Evolutionary conservation across 2,329 filamentous ascomycete genomes (phyloP).

Genomic region (Emmonsiellopsis sp.): DNA sequence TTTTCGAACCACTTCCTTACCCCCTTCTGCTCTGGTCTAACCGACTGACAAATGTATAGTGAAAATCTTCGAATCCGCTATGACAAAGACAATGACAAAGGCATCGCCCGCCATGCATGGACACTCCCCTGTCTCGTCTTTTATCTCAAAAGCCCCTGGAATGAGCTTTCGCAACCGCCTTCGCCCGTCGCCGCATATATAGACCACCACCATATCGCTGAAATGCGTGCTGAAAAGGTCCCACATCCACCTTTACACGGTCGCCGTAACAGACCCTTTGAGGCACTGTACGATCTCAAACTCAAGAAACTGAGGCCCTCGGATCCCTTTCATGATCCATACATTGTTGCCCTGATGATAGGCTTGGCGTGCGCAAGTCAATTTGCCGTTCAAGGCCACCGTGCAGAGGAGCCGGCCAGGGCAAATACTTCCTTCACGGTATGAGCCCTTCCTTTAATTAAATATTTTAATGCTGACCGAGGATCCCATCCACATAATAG

Average conservation of each 20-base stretch:
- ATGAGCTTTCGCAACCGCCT: not conserved
- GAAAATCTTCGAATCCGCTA: no score
- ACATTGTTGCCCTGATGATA: constrained; percentile 5
- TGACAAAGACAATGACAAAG: no score
- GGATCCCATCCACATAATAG: not conserved
- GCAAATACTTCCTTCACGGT: not conserved
- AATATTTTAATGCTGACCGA: not conserved
- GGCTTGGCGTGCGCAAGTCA: not conserved
- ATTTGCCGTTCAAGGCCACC: not conserved
- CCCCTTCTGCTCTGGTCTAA: no score
- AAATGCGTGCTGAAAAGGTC: not conserved
- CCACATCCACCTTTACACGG: not conserved
- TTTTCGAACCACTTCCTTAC: no score
- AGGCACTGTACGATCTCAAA: not conserved
- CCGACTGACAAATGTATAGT: no score
- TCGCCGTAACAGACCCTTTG: not conserved
- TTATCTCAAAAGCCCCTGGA: not conserved
- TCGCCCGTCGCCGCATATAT: not conserved
- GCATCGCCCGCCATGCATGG: no score
- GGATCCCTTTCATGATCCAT: constrained; percentile 3
- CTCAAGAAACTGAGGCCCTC: not conserved
- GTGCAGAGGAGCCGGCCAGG: not conserved
- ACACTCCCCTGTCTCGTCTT: not conserved
- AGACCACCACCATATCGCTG: not conserved
- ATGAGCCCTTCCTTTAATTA: not conserved